These are phyloP conservation scores for Collariella sp. DNA, from an alignment of 495 filamentous ascomycete species.

Conservation along the genomic window DNA sequence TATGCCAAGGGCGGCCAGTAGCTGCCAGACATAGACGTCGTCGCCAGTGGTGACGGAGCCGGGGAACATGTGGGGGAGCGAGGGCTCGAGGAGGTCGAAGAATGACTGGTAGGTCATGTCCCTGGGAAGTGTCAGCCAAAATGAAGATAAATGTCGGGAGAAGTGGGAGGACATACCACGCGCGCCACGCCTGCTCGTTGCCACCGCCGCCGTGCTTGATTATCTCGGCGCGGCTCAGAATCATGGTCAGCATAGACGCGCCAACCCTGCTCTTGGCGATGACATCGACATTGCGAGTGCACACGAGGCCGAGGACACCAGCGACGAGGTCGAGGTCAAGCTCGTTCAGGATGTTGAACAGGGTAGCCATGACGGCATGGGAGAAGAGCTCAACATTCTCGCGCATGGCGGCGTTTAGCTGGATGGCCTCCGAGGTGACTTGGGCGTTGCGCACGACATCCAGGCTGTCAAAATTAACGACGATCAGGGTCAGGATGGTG, in stretches of 20 bases:
- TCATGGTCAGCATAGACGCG: slow-evolving; percentile 84
- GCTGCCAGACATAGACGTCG: slow-evolving; percentile 96
- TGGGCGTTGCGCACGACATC: slow-evolving; percentile 80
- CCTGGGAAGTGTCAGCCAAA: slow-evolving; percentile 30
- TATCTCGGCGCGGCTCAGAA: slow-evolving; percentile 87
- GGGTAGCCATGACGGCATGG: slow-evolving; percentile 75
- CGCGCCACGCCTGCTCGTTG: slow-evolving; percentile 63
- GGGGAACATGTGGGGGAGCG: slow-evolving; percentile 77
- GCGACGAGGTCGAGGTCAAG: slow-evolving; percentile 83
- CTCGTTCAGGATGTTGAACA: slow-evolving; percentile 82
- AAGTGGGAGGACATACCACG: slow-evolving; percentile 53
- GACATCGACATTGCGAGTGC: slow-evolving; percentile 67
- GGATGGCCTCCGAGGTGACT: slow-evolving; percentile 56
- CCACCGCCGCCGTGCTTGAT: slow-evolving; percentile 68
- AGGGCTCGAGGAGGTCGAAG: slow-evolving; percentile 79
- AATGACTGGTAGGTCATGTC: slow-evolving; percentile 64
- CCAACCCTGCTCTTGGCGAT: slow-evolving; percentile 80
- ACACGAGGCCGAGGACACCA: slow-evolving; percentile 76
- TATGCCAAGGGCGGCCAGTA: slow-evolving; percentile 87
- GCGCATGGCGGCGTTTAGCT: slow-evolving; percentile 60
- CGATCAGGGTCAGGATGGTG: slow-evolving; percentile 88
- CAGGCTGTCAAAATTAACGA: slow-evolving; percentile 84
- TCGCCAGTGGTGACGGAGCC: slow-evolving; percentile 70
- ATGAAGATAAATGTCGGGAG: background rate
- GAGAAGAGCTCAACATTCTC: slow-evolving; percentile 91